Base-by-base conservation (phyloP, 148 eudicot species). In the Vaccinium vitisidaea region DNA sequence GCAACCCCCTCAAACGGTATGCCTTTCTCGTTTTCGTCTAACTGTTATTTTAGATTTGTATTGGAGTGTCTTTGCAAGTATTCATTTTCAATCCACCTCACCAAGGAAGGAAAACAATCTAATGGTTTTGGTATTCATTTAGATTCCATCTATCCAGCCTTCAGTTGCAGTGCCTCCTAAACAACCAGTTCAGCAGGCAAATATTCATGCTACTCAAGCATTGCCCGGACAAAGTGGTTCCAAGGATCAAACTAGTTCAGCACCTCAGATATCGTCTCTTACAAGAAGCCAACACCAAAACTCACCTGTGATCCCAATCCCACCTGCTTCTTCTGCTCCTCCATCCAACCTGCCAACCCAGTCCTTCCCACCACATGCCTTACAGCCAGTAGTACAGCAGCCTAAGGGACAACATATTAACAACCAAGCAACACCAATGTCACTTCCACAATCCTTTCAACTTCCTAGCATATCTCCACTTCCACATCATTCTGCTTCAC, bases 1-100 rank as follows among this genome's bases (percentile, higher is more conserved):
- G 82, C 89, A 93, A 87, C 90, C 98, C 23, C 90, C 99, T 23
- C 91, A 90, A 87, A 82, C 87, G 92, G 98, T 95, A 92, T 79
- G 88, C 16, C 82, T 73, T 58, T 76, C 46, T 75, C 13, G 10
- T 8, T 76, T 25, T 32, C 3, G 39, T 46, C 8, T 3, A 19
- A 75, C 9, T 75, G 12, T 53, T 21, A 36, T n/a, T 54, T 67
- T 73, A 73, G 23, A 48, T 63, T n/a, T 56, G 16, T 70, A 18
- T 25, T 70, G 58, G 8, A 65, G 71, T 67, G 55, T 84, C 59
- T 75, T 15, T 32, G 13, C 54, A 43, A 8, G 39, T 55, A 39
- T 23, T 56, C 7, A 18, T 10, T 30, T 27, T 27, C 74, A 69
- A 69, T 69, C 74, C 8, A 0, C 30, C 2, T 30, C 74, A 69